These are phyloP conservation scores for Linaria vulgaris DNA, from an alignment of 257 asterid species.

Conservation along the genomic window DNA sequence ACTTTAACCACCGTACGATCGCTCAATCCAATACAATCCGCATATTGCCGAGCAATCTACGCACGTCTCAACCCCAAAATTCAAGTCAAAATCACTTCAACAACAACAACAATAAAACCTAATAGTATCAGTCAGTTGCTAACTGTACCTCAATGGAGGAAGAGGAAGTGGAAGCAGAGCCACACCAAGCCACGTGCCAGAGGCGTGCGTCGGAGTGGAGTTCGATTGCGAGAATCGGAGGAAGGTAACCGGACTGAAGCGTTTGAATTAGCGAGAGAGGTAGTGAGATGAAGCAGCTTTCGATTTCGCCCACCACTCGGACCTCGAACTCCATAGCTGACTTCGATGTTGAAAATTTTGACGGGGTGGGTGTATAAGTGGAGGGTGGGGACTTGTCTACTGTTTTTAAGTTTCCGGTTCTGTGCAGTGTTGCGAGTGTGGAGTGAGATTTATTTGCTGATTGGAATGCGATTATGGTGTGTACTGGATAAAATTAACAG, in stretches of 20 bases:
- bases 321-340: conserved; percentile 84
- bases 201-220: conserved; percentile 53
- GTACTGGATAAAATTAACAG: conserved; percentile 15
- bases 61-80: conserved; percentile 17
- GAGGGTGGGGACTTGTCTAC: conserved; percentile 12
- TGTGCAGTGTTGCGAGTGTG: not conserved
- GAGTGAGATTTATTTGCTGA: not conserved
- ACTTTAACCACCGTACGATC: conserved; percentile 68
- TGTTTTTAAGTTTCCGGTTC: conserved; percentile 20
- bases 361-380: not conserved
- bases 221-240: conserved; percentile 81
- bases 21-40: conserved; percentile 83
- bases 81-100: not conserved
- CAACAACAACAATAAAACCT: not conserved
- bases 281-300: conserved; percentile 77
- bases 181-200: conserved; percentile 93
- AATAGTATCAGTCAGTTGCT: not conserved
- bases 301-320: conserved; percentile 65
- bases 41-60: conserved; percentile 79
- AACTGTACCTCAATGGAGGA: conserved; percentile 71
- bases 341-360: not conserved
- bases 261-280: conserved; percentile 79
- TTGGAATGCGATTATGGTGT: not conserved
- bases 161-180: conserved; percentile 75
- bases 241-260: conserved; percentile 79